phyloP scores from a whole-genome alignment of 352 stramenopile genomes.

The Globisporangium canariense region DNA sequence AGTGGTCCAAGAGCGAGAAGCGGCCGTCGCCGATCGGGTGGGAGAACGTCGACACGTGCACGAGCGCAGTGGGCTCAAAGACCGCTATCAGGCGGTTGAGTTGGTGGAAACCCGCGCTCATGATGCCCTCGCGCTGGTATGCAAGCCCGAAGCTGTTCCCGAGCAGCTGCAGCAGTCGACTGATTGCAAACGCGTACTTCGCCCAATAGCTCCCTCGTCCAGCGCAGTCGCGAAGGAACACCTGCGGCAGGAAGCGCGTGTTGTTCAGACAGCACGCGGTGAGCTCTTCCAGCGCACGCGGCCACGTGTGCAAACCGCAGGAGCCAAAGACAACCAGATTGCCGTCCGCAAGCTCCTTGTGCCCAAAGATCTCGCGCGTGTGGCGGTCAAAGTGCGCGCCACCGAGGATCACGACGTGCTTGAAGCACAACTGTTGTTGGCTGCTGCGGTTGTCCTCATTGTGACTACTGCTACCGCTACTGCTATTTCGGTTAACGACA shows the following conservation, averaged over 20 bases:
- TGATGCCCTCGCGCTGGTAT: conserved; percentile 46
- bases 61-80: conserved; percentile 22
- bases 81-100: conserved; percentile 59
- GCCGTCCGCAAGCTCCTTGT: conserved; percentile 50
- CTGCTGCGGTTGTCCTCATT: conserved; percentile 16
- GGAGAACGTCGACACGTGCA: conserved; percentile 9
- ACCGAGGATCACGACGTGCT: conserved; percentile 65
- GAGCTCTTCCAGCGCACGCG: conserved; percentile 38
- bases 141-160: conserved; percentile 52
- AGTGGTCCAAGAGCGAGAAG: conserved; percentile 16
- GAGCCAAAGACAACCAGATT: conserved; percentile 63
- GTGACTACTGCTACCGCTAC: neutral
- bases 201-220: conserved; percentile 50
- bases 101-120: conserved; percentile 60
- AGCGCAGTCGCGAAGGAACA: conserved; percentile 54
- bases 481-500: neutral
- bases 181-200: conserved; percentile 58
- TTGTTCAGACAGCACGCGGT: conserved; percentile 56
- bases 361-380: conserved; percentile 42
- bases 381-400: conserved; percentile 50
- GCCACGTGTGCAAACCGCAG: conserved; percentile 65
- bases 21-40: conserved; percentile 23
- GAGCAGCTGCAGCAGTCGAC: conserved; percentile 57
- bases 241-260: conserved; percentile 34
- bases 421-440: conserved; percentile 28